phyloP scores from a whole-genome alignment of 306 rosid species.

The Quercus mongolica region DNA sequence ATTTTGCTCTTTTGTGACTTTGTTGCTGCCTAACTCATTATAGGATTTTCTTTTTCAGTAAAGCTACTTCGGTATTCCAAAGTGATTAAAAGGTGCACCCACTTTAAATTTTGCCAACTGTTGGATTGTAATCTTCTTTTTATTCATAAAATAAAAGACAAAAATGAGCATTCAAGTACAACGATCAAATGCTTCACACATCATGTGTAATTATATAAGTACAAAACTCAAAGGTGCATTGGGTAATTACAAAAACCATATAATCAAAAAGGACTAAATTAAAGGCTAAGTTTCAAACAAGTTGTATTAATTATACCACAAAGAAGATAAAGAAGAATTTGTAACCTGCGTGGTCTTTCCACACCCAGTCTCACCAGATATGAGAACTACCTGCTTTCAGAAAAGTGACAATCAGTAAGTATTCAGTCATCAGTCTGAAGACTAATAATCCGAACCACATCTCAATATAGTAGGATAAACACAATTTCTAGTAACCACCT shows the following conservation, averaged over 20 bases:
- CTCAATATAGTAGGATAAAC: background rate
- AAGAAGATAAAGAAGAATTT: constrained; percentile 38
- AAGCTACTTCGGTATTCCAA: background rate
- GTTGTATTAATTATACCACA: constrained; percentile 27
- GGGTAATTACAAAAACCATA: constrained; percentile 8
- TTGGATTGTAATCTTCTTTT: background rate
- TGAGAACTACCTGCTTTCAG: constrained; percentile 78
- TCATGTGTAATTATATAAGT: background rate
- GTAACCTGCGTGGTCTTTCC: constrained; percentile 99
- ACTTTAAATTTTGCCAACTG: background rate
- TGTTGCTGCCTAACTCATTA: too few species aligned
- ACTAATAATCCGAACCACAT: constrained; percentile 10
- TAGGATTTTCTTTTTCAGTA: background rate
- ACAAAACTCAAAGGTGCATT: background rate
- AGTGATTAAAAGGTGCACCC: background rate
- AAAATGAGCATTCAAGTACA: constrained; percentile 1
- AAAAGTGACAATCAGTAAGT: constrained; percentile 26
- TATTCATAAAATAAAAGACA: background rate
- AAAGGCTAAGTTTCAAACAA: constrained; percentile 20
- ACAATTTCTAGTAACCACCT: constrained; percentile 7
- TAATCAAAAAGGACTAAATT: background rate
- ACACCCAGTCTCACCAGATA: constrained; percentile 96
- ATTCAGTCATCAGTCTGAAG: constrained; percentile 20
- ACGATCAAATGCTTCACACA: constrained; percentile 2
- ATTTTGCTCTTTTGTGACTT: too few species aligned